Percentiles rank a stretch among this genome's conserved stretches.
Evolutionary conservation across 225 moss, liverwort and hornwort species (phyloP).

Genomic region (Antitrichia curtipendula): DNA sequence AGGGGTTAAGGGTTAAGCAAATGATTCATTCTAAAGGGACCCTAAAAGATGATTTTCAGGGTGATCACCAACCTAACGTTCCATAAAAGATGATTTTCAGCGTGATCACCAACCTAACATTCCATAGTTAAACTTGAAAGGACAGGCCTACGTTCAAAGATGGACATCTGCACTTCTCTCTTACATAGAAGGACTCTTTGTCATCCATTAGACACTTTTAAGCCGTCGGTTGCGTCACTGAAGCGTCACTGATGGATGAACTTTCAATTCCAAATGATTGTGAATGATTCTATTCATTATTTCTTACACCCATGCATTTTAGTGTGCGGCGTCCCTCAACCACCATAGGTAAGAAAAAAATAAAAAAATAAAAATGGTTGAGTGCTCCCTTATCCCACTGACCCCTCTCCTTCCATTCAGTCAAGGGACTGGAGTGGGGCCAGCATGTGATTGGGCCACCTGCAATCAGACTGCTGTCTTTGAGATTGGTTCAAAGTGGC

Average conservation of each 20-base stretch:
- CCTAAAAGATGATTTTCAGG: too few relatives aligned
- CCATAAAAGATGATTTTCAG: too few relatives aligned
- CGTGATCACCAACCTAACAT: too few relatives aligned
- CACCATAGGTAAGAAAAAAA: neutral
- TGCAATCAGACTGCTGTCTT: neutral
- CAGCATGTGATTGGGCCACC: neutral
- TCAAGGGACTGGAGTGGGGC: neutral
- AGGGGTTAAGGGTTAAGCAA: too few relatives aligned
- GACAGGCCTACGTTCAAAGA: too few relatives aligned
- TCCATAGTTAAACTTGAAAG: too few relatives aligned
- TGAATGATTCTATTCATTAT: neutral
- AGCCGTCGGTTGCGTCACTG: too few relatives aligned
- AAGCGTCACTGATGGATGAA: neutral
- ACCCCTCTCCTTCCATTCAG: neutral
- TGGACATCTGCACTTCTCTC: too few relatives aligned
- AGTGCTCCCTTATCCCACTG: neutral
- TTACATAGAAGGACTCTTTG: too few relatives aligned
- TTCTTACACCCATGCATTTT: neutral
- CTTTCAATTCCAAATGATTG: neutral
- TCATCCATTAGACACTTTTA: too few relatives aligned
- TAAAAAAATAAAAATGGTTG: neutral
- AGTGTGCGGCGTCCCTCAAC: neutral
- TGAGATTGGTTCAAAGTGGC: neutral
- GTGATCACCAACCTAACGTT: too few relatives aligned
- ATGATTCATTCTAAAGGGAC: too few relatives aligned